Percentiles rank a stretch among this genome's conserved stretches.
Evolutionary conservation across 257 asterid species (phyloP).

Genomic region (Cinchona pubescens): DNA sequence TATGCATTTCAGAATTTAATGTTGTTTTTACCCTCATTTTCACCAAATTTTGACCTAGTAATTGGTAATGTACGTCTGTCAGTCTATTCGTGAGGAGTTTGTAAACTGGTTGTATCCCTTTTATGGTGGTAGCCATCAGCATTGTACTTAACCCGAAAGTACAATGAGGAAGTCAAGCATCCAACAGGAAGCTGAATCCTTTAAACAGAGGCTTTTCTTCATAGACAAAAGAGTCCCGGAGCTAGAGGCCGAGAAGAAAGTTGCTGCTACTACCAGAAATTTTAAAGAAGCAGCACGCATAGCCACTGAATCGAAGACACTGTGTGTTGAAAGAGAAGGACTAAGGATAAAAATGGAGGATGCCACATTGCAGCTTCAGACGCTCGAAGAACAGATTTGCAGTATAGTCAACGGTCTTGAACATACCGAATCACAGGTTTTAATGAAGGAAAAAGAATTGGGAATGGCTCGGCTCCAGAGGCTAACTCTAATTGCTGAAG

Average conservation of each 20-base stretch:
- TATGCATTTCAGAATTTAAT: neutral
- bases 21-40: neutral
- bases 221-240: slow-evolving; percentile 48
- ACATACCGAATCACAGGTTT: slow-evolving; percentile 37
- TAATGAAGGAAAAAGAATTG: slow-evolving; percentile 32
- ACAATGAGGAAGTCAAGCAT: slow-evolving; percentile 19
- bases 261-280: slow-evolving; percentile 48
- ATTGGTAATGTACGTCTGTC: neutral
- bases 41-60: neutral
- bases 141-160: too few relatives aligned
- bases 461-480: slow-evolving; percentile 41
- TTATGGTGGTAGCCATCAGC: too few relatives aligned
- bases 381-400: slow-evolving; percentile 37
- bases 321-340: slow-evolving; percentile 37
- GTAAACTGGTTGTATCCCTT: neutral
- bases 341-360: slow-evolving; percentile 25
- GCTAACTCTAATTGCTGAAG: slow-evolving; percentile 32
- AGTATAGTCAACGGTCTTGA: slow-evolving; percentile 26
- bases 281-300: slow-evolving; percentile 51
- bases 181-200: slow-evolving; percentile 44
- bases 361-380: slow-evolving; percentile 25
- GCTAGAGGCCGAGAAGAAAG: slow-evolving; percentile 51
- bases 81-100: neutral
- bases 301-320: slow-evolving; percentile 39
- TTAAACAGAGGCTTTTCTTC: slow-evolving; percentile 40